Evolutionary conservation across 2,329 filamentous ascomycete genomes (phyloP).

Genomic region (Aureobasidium namibiae): DNA sequence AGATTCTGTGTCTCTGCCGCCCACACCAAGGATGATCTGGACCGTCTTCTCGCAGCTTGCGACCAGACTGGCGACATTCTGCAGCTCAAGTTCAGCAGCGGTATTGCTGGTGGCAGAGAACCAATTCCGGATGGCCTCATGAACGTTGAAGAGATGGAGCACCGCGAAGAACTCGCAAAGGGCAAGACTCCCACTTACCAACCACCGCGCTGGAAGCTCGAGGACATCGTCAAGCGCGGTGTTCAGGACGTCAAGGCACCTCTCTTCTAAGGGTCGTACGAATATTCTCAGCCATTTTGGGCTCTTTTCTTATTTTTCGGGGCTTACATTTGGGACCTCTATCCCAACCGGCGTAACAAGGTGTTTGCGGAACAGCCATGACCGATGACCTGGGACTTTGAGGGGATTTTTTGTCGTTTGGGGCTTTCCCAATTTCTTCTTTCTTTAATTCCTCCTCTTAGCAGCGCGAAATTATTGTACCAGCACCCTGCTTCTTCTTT

Average conservation of each 20-base stretch:
- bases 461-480: background rate
- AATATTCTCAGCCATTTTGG: background rate
- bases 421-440: background rate
- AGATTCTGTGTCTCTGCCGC: slow-evolving; percentile 93
- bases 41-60: slow-evolving; percentile 78
- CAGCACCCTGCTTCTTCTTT: background rate
- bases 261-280: slow-evolving; percentile 30
- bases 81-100: slow-evolving; percentile 95
- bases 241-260: slow-evolving; percentile 67
- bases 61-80: slow-evolving; percentile 87
- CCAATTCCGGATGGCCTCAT: slow-evolving; percentile 64
- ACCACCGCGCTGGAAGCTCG: slow-evolving; percentile 70
- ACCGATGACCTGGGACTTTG: slow-evolving; percentile 7
- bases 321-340: background rate
- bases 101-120: slow-evolving; percentile 79
- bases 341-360: slow-evolving; percentile 1
- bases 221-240: slow-evolving; percentile 65
- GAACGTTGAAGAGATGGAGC: slow-evolving; percentile 63
- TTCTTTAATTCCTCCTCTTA: background rate
- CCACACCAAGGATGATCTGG: slow-evolving; percentile 97
- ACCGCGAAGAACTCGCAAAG: slow-evolving; percentile 41
- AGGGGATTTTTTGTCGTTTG: background rate
- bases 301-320: background rate
- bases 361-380: slow-evolving; percentile 12
- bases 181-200: slow-evolving; percentile 42